Evolutionary conservation across 495 filamentous ascomycete genomes (phyloP).

Genomic region (Penicillium soppii): DNA sequence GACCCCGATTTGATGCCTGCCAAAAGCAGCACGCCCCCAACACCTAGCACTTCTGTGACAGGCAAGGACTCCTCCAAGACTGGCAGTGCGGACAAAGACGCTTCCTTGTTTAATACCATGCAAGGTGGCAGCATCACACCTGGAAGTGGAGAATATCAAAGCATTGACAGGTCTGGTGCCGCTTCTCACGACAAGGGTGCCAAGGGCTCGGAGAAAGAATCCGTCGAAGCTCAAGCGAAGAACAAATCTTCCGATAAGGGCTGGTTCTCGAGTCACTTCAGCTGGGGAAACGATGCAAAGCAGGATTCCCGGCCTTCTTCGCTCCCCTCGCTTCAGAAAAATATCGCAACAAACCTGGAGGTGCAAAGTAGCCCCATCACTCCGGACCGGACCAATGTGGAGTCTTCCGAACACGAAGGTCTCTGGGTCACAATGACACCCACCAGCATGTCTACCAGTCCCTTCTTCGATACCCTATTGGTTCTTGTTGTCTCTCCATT

Average conservation of each 20-base stretch:
- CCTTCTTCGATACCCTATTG: constrained; percentile 93
- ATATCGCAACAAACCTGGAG: constrained; percentile 9
- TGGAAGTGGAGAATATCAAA: constrained; percentile 71
- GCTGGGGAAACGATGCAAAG: constrained; percentile 25
- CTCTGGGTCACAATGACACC: constrained; percentile 96
- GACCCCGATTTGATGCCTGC: constrained; percentile 71
- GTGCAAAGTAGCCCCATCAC: constrained; percentile 9
- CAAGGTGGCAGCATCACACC: constrained; percentile 73
- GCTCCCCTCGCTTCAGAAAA: constrained; percentile 4
- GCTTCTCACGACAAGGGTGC: constrained; percentile 15
- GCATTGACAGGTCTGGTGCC: constrained; percentile 30
- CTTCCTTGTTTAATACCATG: constrained; percentile 40
- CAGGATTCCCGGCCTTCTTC: constrained; percentile 13
- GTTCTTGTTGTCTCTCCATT: constrained; percentile 91
- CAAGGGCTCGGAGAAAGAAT: constrained; percentile 10
- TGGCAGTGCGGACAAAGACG: constrained; percentile 24
- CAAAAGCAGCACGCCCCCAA: constrained; percentile 30
- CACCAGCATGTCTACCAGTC: constrained; percentile 83
- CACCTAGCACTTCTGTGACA: constrained; percentile 21
- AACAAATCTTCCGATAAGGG: constrained; percentile 15
- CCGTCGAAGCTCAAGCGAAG: not conserved
- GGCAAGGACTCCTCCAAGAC: constrained; percentile 24
- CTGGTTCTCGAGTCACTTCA: constrained; percentile 42
- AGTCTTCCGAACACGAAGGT: constrained; percentile 63
- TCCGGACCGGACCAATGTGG: constrained; percentile 11